phyloP scores from a whole-genome alignment of 75 land plant genomes.

The Cryptomeria japonica region DNA sequence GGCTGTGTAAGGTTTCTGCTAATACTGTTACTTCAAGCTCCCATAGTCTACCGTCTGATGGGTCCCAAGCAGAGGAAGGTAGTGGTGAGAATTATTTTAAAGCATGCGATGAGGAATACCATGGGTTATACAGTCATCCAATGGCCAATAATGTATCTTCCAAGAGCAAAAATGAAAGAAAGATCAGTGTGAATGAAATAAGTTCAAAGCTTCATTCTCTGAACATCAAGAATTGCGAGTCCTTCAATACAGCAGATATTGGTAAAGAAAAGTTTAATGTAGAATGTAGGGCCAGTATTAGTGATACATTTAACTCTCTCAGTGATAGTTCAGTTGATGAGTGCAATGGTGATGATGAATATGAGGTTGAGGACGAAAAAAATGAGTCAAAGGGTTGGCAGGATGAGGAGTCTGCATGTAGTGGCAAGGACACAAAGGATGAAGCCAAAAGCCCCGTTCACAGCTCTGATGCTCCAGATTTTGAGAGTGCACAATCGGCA shows the following conservation, averaged over 20 bases:
- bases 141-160: not conserved
- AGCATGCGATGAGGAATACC: not conserved
- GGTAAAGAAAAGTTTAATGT: not conserved
- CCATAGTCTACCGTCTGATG: not conserved
- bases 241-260: not conserved
- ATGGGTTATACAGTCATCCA: not conserved
- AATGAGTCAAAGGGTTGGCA: not conserved
- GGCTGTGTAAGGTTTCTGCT: slow-evolving; percentile 44
- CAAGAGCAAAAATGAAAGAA: not conserved
- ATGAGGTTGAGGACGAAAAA: not conserved
- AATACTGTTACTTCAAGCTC: not conserved
- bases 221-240: slow-evolving; percentile 28
- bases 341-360: not conserved
- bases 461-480: slow-evolving; percentile 13
- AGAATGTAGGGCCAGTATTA: not conserved
- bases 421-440: not conserved
- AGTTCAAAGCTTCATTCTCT: slow-evolving; percentile 37
- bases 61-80: not conserved
- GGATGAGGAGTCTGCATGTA: not conserved
- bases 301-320: not conserved
- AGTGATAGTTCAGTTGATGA: slow-evolving; percentile 19
- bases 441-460: not conserved
- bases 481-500: slow-evolving; percentile 19
- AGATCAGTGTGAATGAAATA: slow-evolving; percentile 25
- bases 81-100: not conserved